Percentiles rank a stretch among this genome's conserved stretches.
These are phyloP conservation scores for Lyophyllum decastes DNA, from an alignment of 768 basidiomycete genomes.

Conservation along the genomic window DNA sequence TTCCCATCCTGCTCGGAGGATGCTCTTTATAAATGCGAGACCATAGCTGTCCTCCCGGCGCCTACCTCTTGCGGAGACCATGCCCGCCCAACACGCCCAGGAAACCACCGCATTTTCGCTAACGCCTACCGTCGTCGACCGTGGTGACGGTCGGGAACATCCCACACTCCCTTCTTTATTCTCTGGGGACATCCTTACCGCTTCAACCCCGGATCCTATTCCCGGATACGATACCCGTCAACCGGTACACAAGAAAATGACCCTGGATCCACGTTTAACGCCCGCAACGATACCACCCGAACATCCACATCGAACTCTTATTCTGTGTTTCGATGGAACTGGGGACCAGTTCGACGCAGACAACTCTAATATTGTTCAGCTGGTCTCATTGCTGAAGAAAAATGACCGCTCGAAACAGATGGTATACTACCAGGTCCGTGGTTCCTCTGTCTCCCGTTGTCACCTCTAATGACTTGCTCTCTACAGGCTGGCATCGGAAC, in stretches of 20 bases:
- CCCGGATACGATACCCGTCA: slow-evolving; percentile 1
- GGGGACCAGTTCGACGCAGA: slow-evolving; percentile 52
- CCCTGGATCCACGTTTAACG: slow-evolving; percentile 20
- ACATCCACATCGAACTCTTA: slow-evolving; percentile 41
- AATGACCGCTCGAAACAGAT: slow-evolving; percentile 52
- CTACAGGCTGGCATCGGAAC: slow-evolving; percentile 53
- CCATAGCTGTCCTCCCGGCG: neutral
- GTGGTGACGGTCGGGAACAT: neutral
- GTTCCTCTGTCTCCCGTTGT: too few species aligned
- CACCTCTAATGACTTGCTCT: neutral
- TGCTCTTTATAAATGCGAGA: neutral
- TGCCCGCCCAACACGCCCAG: slow-evolving; percentile 10
- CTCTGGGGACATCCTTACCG: neutral
- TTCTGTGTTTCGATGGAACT: slow-evolving; percentile 61
- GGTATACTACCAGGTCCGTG: slow-evolving; percentile 55
- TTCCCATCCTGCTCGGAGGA: neutral
- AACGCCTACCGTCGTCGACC: slow-evolving; percentile 10
- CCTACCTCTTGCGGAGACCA: neutral
- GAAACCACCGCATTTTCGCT: slow-evolving; percentile 11
- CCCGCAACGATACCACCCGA: slow-evolving; percentile 42
- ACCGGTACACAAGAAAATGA: slow-evolving; percentile 8
- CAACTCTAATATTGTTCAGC: slow-evolving; percentile 56
- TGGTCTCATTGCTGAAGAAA: slow-evolving; percentile 54
- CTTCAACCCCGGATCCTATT: neutral
- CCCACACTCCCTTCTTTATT: slow-evolving; percentile 5